phyloP scores from a whole-genome alignment of 148 eudicot genomes.

The Nyssa sinensis region DNA sequence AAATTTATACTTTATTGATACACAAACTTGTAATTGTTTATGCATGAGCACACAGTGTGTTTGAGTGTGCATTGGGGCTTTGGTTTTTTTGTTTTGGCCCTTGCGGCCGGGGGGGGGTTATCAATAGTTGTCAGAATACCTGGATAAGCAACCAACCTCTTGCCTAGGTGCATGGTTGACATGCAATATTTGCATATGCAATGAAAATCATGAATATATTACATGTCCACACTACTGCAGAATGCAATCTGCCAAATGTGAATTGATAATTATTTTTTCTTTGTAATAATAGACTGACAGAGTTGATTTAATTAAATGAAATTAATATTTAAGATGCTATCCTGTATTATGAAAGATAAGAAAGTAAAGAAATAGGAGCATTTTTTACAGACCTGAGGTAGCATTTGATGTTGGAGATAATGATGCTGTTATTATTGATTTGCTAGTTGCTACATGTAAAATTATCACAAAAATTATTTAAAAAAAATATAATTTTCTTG shows the following conservation, averaged over 20 bases:
- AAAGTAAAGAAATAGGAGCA: neutral
- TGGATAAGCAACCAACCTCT: too few relatives aligned
- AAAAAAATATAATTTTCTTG: too few relatives aligned
- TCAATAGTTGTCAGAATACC: too few relatives aligned
- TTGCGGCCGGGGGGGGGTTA: too few relatives aligned
- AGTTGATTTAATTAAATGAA: neutral
- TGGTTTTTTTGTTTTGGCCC: too few relatives aligned
- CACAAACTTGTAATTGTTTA: neutral
- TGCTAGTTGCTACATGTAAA: neutral
- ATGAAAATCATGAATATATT: neutral
- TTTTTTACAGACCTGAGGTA: neutral
- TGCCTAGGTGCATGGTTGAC: neutral
- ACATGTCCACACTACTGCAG: neutral
- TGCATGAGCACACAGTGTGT: too few relatives aligned
- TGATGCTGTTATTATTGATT: neutral
- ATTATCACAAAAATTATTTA: neutral
- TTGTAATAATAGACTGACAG: neutral
- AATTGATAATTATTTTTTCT: too few relatives aligned
- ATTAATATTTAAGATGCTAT: neutral
- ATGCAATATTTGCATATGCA: neutral
- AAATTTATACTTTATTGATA: constrained; percentile 6
- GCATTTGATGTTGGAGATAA: neutral
- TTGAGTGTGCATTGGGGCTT: too few relatives aligned
- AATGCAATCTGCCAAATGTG: neutral
- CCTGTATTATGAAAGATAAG: neutral